Conservation (phyloP, 2,329 filamentous ascomycete species). For the Penicillium hordei region DNA sequence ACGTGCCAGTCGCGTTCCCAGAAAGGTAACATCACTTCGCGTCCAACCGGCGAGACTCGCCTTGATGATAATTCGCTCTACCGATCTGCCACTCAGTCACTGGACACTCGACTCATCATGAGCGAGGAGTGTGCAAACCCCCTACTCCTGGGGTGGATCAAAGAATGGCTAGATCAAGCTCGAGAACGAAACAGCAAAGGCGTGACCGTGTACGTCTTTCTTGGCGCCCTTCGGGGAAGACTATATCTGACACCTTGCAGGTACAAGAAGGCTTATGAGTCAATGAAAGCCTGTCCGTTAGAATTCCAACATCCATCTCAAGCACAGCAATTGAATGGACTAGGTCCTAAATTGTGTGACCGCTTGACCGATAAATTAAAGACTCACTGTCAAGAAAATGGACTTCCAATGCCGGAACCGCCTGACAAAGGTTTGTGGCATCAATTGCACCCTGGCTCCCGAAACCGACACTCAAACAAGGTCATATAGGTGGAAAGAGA, state of each 20-base stretch:
- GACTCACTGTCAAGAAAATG: constrained; percentile 64
- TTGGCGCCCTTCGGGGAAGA: neutral
- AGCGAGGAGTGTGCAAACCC: constrained; percentile 62
- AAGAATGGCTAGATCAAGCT: constrained; percentile 73
- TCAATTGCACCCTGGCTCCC: constrained; percentile 9
- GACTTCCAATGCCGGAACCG: constrained; percentile 65
- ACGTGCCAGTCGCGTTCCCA: constrained; percentile 17
- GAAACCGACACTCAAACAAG: constrained; percentile 14
- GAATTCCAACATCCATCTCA: constrained; percentile 70
- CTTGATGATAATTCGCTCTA: neutral
- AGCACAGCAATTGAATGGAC: constrained; percentile 69
- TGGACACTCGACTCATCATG: constrained; percentile 24
- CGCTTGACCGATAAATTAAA: constrained; percentile 61
- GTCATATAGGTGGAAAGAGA: constrained; percentile 30
- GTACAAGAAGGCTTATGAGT: constrained; percentile 74
- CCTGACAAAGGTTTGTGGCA: constrained; percentile 45
- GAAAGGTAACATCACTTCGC: constrained; percentile 21
- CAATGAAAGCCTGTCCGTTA: constrained; percentile 72
- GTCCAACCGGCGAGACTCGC: constrained; percentile 3
- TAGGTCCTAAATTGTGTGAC: constrained; percentile 70
- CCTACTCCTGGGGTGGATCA: constrained; percentile 69
- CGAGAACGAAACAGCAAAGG: constrained; percentile 69
- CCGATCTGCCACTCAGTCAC: neutral
- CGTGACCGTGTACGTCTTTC: constrained; percentile 49
- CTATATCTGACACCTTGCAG: constrained; percentile 37